Base-by-base conservation (phyloP, 2,329 filamentous ascomycete genomes). In the Bipolaris victoriae region DNA sequence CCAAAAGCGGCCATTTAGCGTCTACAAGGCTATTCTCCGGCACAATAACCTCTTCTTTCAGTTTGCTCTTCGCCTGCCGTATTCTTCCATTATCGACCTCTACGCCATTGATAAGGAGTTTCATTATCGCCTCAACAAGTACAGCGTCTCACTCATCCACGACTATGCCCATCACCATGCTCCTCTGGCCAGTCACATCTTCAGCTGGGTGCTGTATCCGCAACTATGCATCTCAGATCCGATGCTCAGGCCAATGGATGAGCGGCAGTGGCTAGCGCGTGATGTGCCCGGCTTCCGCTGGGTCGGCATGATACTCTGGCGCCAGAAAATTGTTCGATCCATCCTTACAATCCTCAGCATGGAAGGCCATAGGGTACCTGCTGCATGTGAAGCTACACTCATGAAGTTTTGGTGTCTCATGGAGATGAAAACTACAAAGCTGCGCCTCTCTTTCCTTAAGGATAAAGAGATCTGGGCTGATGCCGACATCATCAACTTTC, bases 351-450 rank as follows among this genome's bases (percentile, higher is more conserved):
- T 90, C 84, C 81, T 82, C 88, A 49, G 80, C 81, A 51, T 87
- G 88, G 60, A 83, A 80, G 83, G 81, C 86, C 3, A 76, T 82
- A 57, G 66, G 0, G 60, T 76, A 1, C 72, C 72, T 0, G 24
- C 16, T 82, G 88, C 10, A 79, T 89, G 62, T 77, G 79, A 37
- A 81, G 81, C 35, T 81, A 85, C 58, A 77, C 22, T 77, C 22
- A 69, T 69, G 66, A 90, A 90, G 68, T 78, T 91, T 16, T 95
- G 91, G 91, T 82, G 90, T 49, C 69, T 90, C 33, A 86, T 92
- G 79, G 90, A 92, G 67, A 77, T 88, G 3, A 78, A 84, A 0
- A 86, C 85, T 13, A 88, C 82, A 48, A 66, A 62, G 0, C 78
- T 83, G 13, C 85, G 91, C 1, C 74, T 81, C 5, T 78, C 78